These are phyloP conservation scores for Aspergillus puulaauensis DNA, from an alignment of 2,329 filamentous ascomycete species.

Conservation along the genomic window DNA sequence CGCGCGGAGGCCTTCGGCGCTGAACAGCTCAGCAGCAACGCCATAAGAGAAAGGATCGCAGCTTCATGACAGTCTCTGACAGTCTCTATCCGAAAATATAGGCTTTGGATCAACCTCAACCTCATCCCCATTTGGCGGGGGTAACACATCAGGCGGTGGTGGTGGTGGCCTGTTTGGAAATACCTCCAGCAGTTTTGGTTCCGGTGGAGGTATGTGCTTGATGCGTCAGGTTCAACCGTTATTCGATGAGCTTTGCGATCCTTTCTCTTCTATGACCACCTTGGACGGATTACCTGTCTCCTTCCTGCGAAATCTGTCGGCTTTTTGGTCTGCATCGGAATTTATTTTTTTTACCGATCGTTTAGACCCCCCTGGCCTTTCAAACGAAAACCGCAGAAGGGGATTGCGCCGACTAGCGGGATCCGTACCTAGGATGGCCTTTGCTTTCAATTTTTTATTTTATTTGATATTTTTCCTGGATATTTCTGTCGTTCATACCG, in stretches of 20 bases:
- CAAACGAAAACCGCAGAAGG: background rate
- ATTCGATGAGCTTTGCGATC: conserved; percentile 26
- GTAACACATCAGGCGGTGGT: conserved; percentile 31
- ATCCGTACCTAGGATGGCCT: conserved; percentile 9
- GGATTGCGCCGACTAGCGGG: background rate
- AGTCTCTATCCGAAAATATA: conserved; percentile 37
- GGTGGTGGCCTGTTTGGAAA: conserved; percentile 38
- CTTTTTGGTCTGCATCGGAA: background rate
- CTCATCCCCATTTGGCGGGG: conserved; percentile 38
- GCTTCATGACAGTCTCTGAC: conserved; percentile 40
- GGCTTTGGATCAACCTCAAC: conserved; percentile 42
- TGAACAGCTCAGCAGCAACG: conserved; percentile 24
- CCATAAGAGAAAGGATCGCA: conserved; percentile 32
- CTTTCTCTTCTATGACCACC: conserved; percentile 17
- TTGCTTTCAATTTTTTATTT: background rate
- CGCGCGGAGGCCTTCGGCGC: conserved; percentile 26
- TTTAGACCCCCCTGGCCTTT: background rate
- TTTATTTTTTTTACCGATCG: background rate
- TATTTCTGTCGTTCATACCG: background rate
- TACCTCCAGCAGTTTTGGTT: conserved; percentile 40
- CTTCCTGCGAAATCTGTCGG: background rate
- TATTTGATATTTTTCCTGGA: conserved; percentile 4
- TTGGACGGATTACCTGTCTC: conserved; percentile 8
- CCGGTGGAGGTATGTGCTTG: conserved; percentile 43
- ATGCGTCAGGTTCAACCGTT: conserved; percentile 9